These are phyloP conservation scores for Leptomonas seymouri DNA, from an alignment of 208 protist species.

Conservation along the genomic window DNA sequence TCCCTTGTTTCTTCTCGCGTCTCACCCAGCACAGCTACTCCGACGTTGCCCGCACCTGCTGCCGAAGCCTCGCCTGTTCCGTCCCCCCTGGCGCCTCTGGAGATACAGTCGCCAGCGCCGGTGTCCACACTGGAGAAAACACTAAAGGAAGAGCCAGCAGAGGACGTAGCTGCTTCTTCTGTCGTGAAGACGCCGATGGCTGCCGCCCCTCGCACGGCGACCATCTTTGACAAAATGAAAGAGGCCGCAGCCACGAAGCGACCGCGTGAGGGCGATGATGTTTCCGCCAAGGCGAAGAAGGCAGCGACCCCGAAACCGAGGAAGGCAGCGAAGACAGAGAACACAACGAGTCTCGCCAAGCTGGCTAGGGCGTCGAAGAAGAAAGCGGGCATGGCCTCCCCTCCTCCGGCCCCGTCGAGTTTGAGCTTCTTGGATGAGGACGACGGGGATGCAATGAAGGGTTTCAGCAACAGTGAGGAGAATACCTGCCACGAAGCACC, in stretches of 20 bases:
- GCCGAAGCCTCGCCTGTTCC: neutral
- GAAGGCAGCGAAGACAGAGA: slow-evolving; percentile 34
- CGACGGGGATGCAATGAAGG: slow-evolving; percentile 15
- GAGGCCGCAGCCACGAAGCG: slow-evolving; percentile 31
- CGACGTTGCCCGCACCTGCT: neutral
- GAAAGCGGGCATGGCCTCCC: neutral
- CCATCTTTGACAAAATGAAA: slow-evolving; percentile 47
- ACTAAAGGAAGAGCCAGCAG: neutral
- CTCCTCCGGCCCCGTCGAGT: neutral
- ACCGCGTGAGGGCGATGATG: slow-evolving; percentile 6
- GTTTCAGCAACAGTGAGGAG: slow-evolving; percentile 17
- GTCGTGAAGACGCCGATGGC: neutral
- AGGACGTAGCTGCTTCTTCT: no score
- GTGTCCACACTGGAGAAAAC: neutral
- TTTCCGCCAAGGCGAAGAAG: slow-evolving; percentile 21
- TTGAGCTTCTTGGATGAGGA: slow-evolving; percentile 39
- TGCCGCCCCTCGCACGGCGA: slow-evolving; percentile 25
- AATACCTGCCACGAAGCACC: slow-evolving; percentile 9
- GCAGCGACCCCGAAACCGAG: slow-evolving; percentile 10
- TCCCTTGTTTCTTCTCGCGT: neutral
- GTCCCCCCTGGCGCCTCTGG: neutral
- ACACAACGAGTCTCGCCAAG: slow-evolving; percentile 65
- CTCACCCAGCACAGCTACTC: neutral
- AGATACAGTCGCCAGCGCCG: neutral
- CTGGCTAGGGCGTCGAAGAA: slow-evolving; percentile 71